Conservation (phyloP, 495 filamentous ascomycete species). For the Jackrogersella multiformis region DNA sequence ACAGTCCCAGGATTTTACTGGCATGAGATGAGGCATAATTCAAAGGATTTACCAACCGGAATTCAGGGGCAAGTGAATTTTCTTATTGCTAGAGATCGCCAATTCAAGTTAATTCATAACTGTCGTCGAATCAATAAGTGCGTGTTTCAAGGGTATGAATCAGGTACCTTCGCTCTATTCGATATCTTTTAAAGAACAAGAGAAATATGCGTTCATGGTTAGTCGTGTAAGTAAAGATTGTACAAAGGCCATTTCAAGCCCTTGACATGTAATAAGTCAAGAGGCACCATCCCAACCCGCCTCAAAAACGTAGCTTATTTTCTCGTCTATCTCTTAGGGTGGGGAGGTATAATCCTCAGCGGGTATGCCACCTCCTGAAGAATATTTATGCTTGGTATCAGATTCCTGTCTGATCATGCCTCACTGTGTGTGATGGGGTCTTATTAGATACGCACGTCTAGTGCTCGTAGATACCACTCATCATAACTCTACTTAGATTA, state of each 20-base stretch:
- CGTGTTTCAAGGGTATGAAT: too few species aligned
- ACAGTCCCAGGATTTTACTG: too few species aligned
- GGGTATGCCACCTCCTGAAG: slow-evolving; percentile 13
- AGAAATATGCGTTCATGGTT: background rate
- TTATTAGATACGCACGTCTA: slow-evolving; percentile 42
- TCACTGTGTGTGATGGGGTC: slow-evolving; percentile 41
- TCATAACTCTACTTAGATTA: slow-evolving; percentile 20
- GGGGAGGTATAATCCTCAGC: slow-evolving; percentile 4
- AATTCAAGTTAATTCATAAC: too few species aligned
- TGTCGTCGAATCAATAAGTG: too few species aligned
- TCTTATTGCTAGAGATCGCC: too few species aligned
- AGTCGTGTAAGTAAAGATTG: background rate
- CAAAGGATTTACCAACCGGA: too few species aligned
- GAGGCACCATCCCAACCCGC: background rate
- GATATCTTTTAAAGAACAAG: too few species aligned
- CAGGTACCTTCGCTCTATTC: too few species aligned
- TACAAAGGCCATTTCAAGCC: background rate
- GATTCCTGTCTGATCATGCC: slow-evolving; percentile 41
- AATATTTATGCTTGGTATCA: slow-evolving; percentile 34
- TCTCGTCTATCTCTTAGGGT: too few species aligned
- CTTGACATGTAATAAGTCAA: background rate
- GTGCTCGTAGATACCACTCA: slow-evolving; percentile 28
- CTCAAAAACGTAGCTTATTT: background rate
- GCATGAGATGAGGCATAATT: too few species aligned
- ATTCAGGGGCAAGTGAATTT: too few species aligned